These are phyloP conservation scores for Harringtonia aguacate DNA, from an alignment of 2,329 filamentous ascomycete species.

Conservation along the genomic window DNA sequence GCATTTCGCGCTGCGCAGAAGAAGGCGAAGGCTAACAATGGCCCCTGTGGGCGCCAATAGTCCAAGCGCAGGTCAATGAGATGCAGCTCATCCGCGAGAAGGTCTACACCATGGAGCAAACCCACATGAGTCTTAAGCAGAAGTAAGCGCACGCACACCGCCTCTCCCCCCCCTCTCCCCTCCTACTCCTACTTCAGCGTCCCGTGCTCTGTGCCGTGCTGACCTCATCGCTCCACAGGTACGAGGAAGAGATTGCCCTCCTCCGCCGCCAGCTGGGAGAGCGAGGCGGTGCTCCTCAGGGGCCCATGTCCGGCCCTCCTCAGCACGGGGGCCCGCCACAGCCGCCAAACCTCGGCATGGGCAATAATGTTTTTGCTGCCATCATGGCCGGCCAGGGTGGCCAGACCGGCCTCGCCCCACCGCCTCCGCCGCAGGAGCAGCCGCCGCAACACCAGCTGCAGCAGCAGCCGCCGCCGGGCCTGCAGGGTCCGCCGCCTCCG, in stretches of 20 bases:
- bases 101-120: conserved; percentile 85
- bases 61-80: conserved; percentile 83
- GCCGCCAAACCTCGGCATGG: conserved; percentile 81
- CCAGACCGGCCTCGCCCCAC: conserved; percentile 74
- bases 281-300: conserved; percentile 52
- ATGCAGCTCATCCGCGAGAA: conserved; percentile 91
- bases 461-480: conserved; percentile 66
- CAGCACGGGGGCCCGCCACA: conserved; percentile 72
- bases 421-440: conserved; percentile 50
- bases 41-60: conserved; percentile 33
- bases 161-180: too few species aligned
- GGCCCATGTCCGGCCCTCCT: conserved; percentile 54
- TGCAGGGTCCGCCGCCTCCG: conserved; percentile 42
- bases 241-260: conserved; percentile 81
- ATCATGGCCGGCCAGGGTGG: conserved; percentile 86
- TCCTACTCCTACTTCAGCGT: too few species aligned
- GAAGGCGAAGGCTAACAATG: conserved; percentile 10
- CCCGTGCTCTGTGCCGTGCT: not conserved
- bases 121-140: conserved; percentile 77
- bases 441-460: conserved; percentile 53
- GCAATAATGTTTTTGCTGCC: conserved; percentile 85
- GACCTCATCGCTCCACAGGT: conserved; percentile 40
- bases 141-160: too few species aligned
- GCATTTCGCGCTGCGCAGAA: too few species aligned
- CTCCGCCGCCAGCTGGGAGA: conserved; percentile 80